A percentile compares a stretch with the other conserved stretches of the same genome.
phyloP scores from a whole-genome alignment of 2,329 filamentous ascomycete species.

The Alternaria metachromatica region DNA sequence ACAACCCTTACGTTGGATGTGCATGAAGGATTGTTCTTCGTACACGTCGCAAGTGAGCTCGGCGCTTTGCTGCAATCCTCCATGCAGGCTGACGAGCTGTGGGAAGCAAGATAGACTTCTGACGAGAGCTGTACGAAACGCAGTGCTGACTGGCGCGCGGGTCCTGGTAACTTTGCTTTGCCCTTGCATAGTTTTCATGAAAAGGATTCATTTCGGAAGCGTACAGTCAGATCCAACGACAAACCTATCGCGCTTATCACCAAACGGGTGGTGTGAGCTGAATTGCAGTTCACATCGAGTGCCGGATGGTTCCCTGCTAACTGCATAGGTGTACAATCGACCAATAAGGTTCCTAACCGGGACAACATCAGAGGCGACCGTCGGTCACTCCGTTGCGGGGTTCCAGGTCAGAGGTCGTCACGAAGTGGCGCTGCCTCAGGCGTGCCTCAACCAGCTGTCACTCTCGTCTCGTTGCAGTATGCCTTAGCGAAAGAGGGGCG shows the following conservation, averaged over 20 bases:
- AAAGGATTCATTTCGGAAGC: slow-evolving; percentile 4
- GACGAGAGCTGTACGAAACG: slow-evolving; percentile 16
- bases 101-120: slow-evolving; percentile 15
- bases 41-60: background rate
- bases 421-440: slow-evolving; percentile 12
- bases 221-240: background rate
- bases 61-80: background rate
- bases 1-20: background rate
- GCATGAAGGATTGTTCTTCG: background rate
- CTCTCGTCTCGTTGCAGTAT: slow-evolving; percentile 1
- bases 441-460: slow-evolving; percentile 12
- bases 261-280: background rate
- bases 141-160: slow-evolving; percentile 8
- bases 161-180: background rate
- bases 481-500: slow-evolving; percentile 3
- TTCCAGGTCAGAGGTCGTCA: slow-evolving; percentile 13
- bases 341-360: slow-evolving; percentile 5
- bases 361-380: slow-evolving; percentile 8
- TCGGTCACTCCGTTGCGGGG: slow-evolving; percentile 11
- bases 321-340: background rate
- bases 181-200: slow-evolving; percentile 10
- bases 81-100: background rate
- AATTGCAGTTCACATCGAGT: slow-evolving; percentile 1
- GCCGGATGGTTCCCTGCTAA: slow-evolving; percentile 5
- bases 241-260: slow-evolving; percentile 1